Conservation (phyloP, 257 asterid species). For the Solanum corneliomulleri region DNA sequence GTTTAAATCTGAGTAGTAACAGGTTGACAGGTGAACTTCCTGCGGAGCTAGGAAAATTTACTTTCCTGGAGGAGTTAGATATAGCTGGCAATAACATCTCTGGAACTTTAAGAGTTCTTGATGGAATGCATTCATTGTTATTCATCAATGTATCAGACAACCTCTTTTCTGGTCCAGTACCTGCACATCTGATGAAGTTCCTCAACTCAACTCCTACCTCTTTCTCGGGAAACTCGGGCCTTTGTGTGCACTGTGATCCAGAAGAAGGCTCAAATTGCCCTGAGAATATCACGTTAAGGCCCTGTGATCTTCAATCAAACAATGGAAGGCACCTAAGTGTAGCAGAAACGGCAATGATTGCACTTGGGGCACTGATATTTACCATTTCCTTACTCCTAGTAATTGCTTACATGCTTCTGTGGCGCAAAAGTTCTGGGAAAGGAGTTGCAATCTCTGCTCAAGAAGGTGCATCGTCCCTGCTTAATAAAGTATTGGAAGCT, state of each 20-base stretch:
- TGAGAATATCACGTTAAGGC: constrained; percentile 12
- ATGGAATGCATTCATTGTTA: constrained; percentile 35
- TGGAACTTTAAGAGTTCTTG: constrained; percentile 38
- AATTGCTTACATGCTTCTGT: constrained; percentile 11
- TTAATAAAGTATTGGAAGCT: constrained; percentile 51
- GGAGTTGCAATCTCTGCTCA: constrained; percentile 19
- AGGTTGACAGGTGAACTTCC: constrained; percentile 48
- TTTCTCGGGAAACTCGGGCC: constrained; percentile 37
- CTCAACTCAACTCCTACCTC: constrained; percentile 42
- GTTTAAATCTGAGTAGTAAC: constrained; percentile 55
- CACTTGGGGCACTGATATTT: constrained; percentile 22
- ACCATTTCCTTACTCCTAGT: constrained; percentile 23
- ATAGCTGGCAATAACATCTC: constrained; percentile 49
- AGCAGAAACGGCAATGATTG: constrained; percentile 24
- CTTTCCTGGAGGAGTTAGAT: constrained; percentile 57
- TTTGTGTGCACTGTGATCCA: constrained; percentile 41
- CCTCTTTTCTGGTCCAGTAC: constrained; percentile 49
- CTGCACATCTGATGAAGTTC: constrained; percentile 21
- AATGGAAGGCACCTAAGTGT: constrained; percentile 13
- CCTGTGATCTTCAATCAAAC: constrained; percentile 24
- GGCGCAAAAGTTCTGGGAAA: constrained; percentile 10
- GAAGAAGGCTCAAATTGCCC: constrained; percentile 19
- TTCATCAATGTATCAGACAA: constrained; percentile 49
- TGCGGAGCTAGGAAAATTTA: constrained; percentile 37
- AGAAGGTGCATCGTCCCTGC: constrained; percentile 63